Evolutionary conservation across 805 yeast species (phyloP), one percentile per base, ranked within the genome.

Genomic region (Pichia cephalocereana): DNA sequence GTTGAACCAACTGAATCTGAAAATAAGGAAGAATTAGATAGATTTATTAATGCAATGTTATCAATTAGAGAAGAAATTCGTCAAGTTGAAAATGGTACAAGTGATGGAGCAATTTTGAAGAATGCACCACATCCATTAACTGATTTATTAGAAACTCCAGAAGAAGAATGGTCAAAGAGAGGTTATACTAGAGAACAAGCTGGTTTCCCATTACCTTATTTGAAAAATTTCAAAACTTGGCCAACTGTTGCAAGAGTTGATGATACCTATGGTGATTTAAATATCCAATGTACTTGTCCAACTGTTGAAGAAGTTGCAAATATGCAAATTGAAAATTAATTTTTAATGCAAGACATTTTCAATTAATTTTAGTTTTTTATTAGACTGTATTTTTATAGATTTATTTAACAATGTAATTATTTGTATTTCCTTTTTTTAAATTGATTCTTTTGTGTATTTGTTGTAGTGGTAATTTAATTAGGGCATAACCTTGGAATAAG

Each of bases 1-100:
- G 80, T 93, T 54, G 99, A 93, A 70, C 99, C 99, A 51, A 93
- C 99, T 4, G 99, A 93, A 70, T 83, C 93, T 18, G 99, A 93
- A 70, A 80, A 88, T 61, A 69, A 83, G 60, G 86, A 75, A 48
- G 99, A 93, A 69, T 73, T 93, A 52, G 91, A 93, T 67, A 77
- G 97, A 60, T 91, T 93, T 68, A 82, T 89, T 48, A 89, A 88
- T 54, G 79, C 98, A 2, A 75, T 93, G 74, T 79, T 93, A 51
- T 66, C 87, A 5, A 93, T 93, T 52, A 81, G 90, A 62, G 65
- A 69, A 47, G 99, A 93, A 69, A 90, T 93, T 57, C 81, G 77
- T 44, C 83, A 80, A 10, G 79, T 81, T 47, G 80, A 83, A 50
- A 71, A 71, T 2, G 87, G 86, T 32, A 79, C 79, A 45, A 72